Base-by-base conservation (phyloP, 257 asterid genomes). In the Henckelia pumila region DNA sequence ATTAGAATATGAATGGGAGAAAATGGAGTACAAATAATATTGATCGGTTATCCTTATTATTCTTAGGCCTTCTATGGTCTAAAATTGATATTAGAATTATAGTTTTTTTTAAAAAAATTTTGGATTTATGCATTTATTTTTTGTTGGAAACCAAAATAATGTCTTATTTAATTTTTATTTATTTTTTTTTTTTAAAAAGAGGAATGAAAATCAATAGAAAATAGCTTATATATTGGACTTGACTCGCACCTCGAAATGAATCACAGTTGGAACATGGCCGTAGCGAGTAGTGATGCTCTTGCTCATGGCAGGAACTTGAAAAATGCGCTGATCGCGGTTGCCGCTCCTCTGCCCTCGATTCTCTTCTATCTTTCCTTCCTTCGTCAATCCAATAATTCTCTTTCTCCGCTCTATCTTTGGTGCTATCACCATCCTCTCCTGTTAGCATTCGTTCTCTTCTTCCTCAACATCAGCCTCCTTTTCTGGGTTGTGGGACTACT, bases 311-410 rank as follows among this genome's bases (percentile, higher is more conserved):
- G 29, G 14, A 92, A 84, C 75, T 55, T 88, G 32, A 81, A 79
- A 70, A 88, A 84, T 52, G 94, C 85, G 3, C 56, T 78, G 28
- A 72, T 90, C 13, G 86, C 96, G 9, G 49, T 88, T 25, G 68
- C 88, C 23, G 82, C 79, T 69, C 97, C 97, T 10, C 85, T 93
- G 24, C 98, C 97, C 23, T 88, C 97, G 10, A 61, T 93, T 25
- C n/a, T 90, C 67, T 88, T 93, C 83, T 89, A 84, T 56, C 69
- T 87, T 53, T 75, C 82, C 60, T 92, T 92, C 88, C 95, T 89
- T 78, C 69, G 75, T 73, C 84, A 74, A 5, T 71, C 72, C 58
- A 75, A 71, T 53, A 75, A 71, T 53, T 59, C 81, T 44, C 73
- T 80, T 47, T 61, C 78, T 53, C 81, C 88, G 44, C 63, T 82